Evolutionary conservation across 2,329 filamentous ascomycete genomes (phyloP), one percentile per base, ranked within the genome.

Genomic region (Neopestalotiopsis sp.): DNA sequence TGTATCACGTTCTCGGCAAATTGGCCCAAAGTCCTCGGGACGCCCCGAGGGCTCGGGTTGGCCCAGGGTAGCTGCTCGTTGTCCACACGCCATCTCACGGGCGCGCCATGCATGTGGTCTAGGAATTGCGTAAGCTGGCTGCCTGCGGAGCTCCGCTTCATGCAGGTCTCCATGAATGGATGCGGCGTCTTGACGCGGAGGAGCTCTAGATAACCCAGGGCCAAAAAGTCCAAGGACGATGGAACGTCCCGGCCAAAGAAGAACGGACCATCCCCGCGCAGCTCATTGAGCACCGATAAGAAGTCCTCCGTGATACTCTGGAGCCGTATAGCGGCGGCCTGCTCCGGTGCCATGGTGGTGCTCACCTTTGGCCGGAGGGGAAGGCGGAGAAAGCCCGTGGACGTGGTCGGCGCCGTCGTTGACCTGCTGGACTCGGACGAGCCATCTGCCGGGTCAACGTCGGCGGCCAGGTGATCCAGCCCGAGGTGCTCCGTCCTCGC

Each of bases 121-220:
- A 75, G 60, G 70, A 77, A 75, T 4, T 69, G 69, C 20, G 72
- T 30, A 6, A 81, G 72, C 32, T 71, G 69, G 6, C 30, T 42
- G 17, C 67, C 74, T 70, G 62, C 73, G 75, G 13, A 76, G 75
- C 61, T 71, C 71, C 24, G 63, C 20, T 68, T 69, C 49, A 82
- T 71, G 49, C 73, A 73, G 3, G 68, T 72, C 6, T 72, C 74
- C 1, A 86, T 75, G 75, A 83, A 85, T 66, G 84, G 81, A 65
- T 81, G 80, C 3, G 85, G 85, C 3, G 86, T 84, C 13, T 80
- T 75, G 7, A 84, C 81, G 28, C 92, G 83, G 83, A 96, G 92
- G 64, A 98, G 81, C 1, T 89, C 86, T 45, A 98, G 83, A 78
- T 97, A 97, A 12, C 91, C 96, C 74, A 94, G 89, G 0, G 90